These are phyloP conservation scores for Agaricus sinodeliciosus DNA, from an alignment of 768 basidiomycete genomes.

Conservation along the genomic window DNA sequence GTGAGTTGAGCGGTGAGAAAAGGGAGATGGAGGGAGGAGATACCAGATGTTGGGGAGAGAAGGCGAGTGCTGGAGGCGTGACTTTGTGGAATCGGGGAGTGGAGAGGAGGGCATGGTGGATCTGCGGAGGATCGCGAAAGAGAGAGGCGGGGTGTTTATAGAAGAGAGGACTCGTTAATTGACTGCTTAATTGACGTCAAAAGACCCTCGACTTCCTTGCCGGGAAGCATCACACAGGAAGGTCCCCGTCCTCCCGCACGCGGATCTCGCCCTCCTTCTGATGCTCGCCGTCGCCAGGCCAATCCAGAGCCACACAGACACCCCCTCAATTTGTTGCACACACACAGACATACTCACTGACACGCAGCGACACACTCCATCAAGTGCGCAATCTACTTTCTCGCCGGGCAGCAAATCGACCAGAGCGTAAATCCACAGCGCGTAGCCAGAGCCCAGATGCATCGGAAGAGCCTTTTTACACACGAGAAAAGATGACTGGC, in stretches of 20 bases:
- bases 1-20: constrained; percentile 1
- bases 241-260: constrained; percentile 25
- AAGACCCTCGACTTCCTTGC: constrained; percentile 25
- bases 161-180: constrained; percentile 22
- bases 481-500: no score
- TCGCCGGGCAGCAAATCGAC: background rate
- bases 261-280: constrained; percentile 38
- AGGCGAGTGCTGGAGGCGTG: constrained; percentile 54
- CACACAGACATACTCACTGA: background rate
- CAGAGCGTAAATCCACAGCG: background rate
- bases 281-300: constrained; percentile 33
- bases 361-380: background rate
- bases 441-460: background rate
- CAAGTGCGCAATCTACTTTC: constrained; percentile 1
- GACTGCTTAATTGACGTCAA: constrained; percentile 41
- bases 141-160: constrained; percentile 28
- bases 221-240: constrained; percentile 22
- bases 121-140: constrained; percentile 14
- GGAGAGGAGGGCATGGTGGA: constrained; percentile 11
- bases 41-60: constrained; percentile 69
- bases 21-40: background rate
- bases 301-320: constrained; percentile 26
- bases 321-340: constrained; percentile 20
- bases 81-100: constrained; percentile 8
- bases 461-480: background rate